phyloP scores from a whole-genome alignment of 495 filamentous ascomycete species.

The Aspergillus sclerotiicarbonarius region DNA sequence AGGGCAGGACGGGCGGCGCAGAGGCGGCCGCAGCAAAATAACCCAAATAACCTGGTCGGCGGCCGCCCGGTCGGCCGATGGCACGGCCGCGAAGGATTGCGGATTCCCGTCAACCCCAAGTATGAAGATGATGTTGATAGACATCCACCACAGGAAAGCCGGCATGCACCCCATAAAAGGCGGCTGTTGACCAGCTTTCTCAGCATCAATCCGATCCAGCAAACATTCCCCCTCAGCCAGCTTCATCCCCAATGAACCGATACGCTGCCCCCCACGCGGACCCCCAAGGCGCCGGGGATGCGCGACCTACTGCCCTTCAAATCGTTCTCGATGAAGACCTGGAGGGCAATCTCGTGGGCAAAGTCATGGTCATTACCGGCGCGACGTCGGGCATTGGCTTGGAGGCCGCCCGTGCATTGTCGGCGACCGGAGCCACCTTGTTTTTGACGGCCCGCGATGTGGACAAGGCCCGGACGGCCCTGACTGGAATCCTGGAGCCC shows the following conservation, averaged over 20 bases:
- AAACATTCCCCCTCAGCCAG: neutral
- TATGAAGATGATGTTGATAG: neutral
- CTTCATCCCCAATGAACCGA: neutral
- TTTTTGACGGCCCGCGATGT: neutral
- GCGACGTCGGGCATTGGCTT: neutral
- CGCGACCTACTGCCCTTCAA: constrained; percentile 53
- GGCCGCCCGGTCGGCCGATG: too few relatives aligned
- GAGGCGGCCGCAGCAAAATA: neutral
- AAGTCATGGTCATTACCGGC: neutral
- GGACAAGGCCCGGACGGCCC: neutral
- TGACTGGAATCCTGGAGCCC: neutral
- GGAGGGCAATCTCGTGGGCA: constrained; percentile 27
- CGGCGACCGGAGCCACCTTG: neutral
- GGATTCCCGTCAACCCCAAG: neutral
- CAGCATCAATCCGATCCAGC: neutral
- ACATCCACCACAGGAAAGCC: too few relatives aligned
- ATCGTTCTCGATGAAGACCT: constrained; percentile 51
- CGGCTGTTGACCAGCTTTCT: neutral
- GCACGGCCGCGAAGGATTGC: neutral
- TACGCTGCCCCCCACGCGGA: constrained; percentile 44
- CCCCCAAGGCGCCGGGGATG: constrained; percentile 50
- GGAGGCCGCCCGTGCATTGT: neutral
- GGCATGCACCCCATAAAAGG: too few relatives aligned
- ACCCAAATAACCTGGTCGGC: too few relatives aligned
- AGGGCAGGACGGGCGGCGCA: neutral